Percentiles rank a stretch among this genome's conserved stretches.
Conservation (phyloP, 306 rosid genomes). For the Trichosanthes cucumerina region DNA sequence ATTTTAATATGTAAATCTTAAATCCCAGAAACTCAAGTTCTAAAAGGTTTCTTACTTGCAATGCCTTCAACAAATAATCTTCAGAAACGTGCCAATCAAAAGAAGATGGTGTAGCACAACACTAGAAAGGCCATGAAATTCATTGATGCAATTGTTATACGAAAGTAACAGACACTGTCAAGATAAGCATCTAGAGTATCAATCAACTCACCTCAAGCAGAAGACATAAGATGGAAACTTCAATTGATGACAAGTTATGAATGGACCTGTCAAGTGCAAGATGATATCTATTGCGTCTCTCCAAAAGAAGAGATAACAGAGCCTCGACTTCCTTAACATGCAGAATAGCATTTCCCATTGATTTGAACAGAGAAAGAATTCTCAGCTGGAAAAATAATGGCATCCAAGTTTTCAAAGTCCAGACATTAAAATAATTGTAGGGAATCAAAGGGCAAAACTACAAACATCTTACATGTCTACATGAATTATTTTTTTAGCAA, state of each 20-base stretch:
- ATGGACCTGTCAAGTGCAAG: conserved; percentile 19
- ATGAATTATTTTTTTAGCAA: neutral
- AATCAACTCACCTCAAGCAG: conserved; percentile 55
- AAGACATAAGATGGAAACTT: conserved; percentile 62
- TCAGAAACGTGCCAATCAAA: conserved; percentile 38
- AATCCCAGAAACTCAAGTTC: neutral
- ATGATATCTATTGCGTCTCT: conserved; percentile 30
- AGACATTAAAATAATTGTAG: neutral
- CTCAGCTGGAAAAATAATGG: conserved; percentile 41
- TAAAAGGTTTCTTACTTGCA: conserved; percentile 42
- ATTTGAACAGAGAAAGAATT: conserved; percentile 72
- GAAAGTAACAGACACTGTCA: neutral
- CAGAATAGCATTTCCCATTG: conserved; percentile 51
- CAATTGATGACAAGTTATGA: conserved; percentile 40
- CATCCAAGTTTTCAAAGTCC: neutral
- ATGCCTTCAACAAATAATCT: conserved; percentile 48
- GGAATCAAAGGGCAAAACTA: neutral
- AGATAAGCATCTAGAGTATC: neutral
- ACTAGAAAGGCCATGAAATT: conserved; percentile 31
- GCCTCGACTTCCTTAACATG: conserved; percentile 38
- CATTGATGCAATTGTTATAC: conserved; percentile 9
- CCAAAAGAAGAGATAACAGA: conserved; percentile 43
- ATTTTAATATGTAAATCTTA: conserved; percentile 15
- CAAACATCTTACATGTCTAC: neutral
- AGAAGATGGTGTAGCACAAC: conserved; percentile 47